Conservation (phyloP, 1,284 basidiomycete species). For the Filobasidium uniguttulatum region DNA sequence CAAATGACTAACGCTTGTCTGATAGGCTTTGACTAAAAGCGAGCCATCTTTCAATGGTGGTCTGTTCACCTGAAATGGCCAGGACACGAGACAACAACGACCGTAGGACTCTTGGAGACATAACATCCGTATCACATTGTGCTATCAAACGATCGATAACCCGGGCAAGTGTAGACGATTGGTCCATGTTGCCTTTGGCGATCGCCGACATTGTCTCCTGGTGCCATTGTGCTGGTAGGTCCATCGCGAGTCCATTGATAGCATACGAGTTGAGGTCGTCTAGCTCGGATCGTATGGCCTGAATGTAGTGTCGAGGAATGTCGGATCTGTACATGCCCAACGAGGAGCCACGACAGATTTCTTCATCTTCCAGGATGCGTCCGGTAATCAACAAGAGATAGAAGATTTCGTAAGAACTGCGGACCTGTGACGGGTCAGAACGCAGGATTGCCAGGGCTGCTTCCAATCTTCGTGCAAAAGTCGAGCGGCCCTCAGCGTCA, state of each 20-base stretch:
- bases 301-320: constrained; percentile 37
- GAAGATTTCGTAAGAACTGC: constrained; percentile 24
- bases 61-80: constrained; percentile 38
- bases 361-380: constrained; percentile 37
- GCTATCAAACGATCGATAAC: neutral
- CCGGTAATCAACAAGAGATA: constrained; percentile 26
- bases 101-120: neutral
- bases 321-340: constrained; percentile 43
- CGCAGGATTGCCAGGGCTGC: constrained; percentile 50
- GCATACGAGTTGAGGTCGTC: constrained; percentile 57
- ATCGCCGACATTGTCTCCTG: constrained; percentile 37
- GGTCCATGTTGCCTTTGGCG: constrained; percentile 28
- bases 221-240: constrained; percentile 42
- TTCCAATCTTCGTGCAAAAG: constrained; percentile 52
- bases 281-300: constrained; percentile 42
- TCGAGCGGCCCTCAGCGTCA: constrained; percentile 36
- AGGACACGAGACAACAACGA: neutral
- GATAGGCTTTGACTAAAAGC: constrained; percentile 50
- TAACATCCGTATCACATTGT: neutral
- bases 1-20: constrained; percentile 42
- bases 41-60: constrained; percentile 66
- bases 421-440: constrained; percentile 50
- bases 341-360: constrained; percentile 41
- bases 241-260: constrained; percentile 43
- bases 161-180: constrained; percentile 25